Percentiles rank a stretch among this genome's conserved stretches.
Evolutionary conservation across 306 rosid species (phyloP).

Genomic region (Cicer bijugum): DNA sequence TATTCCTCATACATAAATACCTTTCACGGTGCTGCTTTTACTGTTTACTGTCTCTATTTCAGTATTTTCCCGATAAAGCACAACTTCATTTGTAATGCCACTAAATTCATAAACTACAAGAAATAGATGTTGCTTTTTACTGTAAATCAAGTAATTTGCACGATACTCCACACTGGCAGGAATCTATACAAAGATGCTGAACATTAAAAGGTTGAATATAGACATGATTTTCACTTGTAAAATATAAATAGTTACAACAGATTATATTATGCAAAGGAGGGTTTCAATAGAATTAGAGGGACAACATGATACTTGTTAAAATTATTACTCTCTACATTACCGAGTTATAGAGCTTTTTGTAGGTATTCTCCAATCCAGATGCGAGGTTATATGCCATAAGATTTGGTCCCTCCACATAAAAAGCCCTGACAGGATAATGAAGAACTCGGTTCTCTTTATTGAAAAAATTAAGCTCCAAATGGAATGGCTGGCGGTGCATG

Average conservation of each 20-base stretch:
- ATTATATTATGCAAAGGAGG: constrained; percentile 32
- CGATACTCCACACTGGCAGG: constrained; percentile 87
- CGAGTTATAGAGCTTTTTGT: constrained; percentile 85
- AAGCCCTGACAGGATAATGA: constrained; percentile 94
- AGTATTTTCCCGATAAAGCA: constrained; percentile 82
- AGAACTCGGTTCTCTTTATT: constrained; percentile 92
- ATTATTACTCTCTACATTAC: constrained; percentile 58
- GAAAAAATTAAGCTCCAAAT: constrained; percentile 96
- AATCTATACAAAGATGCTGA: constrained; percentile 59
- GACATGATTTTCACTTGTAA: constrained; percentile 35
- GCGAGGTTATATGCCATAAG: constrained; percentile 82
- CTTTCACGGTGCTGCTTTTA: constrained; percentile 82
- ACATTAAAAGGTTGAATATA: constrained; percentile 43
- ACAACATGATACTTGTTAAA: constrained; percentile 33
- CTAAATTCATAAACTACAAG: constrained; percentile 83
- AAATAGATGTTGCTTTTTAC: constrained; percentile 81
- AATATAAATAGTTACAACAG: constrained; percentile 14
- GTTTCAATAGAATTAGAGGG: constrained; percentile 38
- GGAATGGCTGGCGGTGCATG: constrained; percentile 76
- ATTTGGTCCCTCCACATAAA: constrained; percentile 80
- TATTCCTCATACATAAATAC: constrained; percentile 49
- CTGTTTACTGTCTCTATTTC: constrained; percentile 61
- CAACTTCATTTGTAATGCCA: constrained; percentile 79
- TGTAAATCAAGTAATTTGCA: constrained; percentile 71
- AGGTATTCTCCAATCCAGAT: constrained; percentile 76